Evolutionary conservation across 768 basidiomycete genomes (phyloP), one percentile per base, ranked within the genome.

Genomic region (Russula virescens): DNA sequence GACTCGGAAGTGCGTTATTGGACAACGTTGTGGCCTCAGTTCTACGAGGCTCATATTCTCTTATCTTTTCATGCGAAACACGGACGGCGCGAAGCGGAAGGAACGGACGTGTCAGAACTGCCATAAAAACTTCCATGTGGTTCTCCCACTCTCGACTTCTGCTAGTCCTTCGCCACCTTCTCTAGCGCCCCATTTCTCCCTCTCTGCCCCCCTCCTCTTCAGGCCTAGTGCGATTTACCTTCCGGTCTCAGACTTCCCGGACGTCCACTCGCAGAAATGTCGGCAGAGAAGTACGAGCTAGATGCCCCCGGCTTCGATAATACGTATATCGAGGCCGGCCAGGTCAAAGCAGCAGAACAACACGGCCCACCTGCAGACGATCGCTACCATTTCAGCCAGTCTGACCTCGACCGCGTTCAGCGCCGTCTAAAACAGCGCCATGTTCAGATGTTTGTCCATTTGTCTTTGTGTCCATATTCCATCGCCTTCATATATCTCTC

Each of bases 371-470:
- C 38, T 19, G n/a, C 65, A 31, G 71, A 73, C 63, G 63, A 69
- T 35, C 65, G 66, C 26, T 75, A 73, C 72, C 75, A 78, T 48
- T 81, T 87, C 62, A 82, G 85, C 66, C 78, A 75, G n/a, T 78
- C 81, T 58, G 85, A 87, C 70, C 75, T 85, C 53, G 89, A 90
- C 69, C 79, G 77, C 34, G 87, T 91, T 5, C 88, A 90, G 68
- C 81, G 88, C 31, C 81, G 81, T 42, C 79, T 90, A 40, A 83
- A 88, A 73, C 87, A 89, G 73, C 83, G 88, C 34, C 88, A 89
- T 82, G 84, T 88, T 16, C 88, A 89, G 71, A 90, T 90, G 88
- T 85, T 69, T 57, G 81, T 74, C 60, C n/a, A 34, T 50, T 34
- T n/a, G n/a, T 23, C 53, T 35, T 26, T 28, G 6, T 6, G 6